Conservation (phyloP, 2,329 filamentous ascomycete genomes). For the Botryosphaeria dothidea region DNA sequence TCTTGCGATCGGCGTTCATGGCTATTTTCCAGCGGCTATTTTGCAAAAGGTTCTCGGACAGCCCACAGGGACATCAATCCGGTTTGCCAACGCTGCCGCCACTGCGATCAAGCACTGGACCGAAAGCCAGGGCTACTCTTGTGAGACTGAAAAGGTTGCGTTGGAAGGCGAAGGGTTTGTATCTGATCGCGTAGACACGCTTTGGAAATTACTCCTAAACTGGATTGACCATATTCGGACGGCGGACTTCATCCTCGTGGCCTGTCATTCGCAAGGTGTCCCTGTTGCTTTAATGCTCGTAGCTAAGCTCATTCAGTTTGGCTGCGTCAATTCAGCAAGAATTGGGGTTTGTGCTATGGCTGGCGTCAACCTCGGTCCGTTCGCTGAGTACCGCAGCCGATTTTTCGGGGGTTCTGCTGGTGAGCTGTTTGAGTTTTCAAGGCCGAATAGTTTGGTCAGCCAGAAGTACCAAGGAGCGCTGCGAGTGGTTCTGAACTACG, state of each 20-base stretch:
- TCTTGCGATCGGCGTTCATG: constrained; percentile 90
- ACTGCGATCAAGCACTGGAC: constrained; percentile 83
- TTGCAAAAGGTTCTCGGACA: constrained; percentile 91
- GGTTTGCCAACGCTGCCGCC: constrained; percentile 86
- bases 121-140: constrained; percentile 68
- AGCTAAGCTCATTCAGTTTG: constrained; percentile 88
- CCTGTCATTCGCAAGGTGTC: constrained; percentile 93
- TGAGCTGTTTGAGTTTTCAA: constrained; percentile 91
- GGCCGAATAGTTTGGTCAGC: constrained; percentile 78
- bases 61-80: constrained; percentile 90
- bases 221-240: constrained; percentile 88
- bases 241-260: constrained; percentile 88
- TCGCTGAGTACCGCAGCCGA: constrained; percentile 85
- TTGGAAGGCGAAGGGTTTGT: constrained; percentile 95
- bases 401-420: constrained; percentile 82
- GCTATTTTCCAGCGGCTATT: constrained; percentile 84
- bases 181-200: constrained; percentile 79
- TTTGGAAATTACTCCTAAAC: constrained; percentile 93
- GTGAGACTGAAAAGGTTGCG: constrained; percentile 90
- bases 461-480: constrained; percentile 77
- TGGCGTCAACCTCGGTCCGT: constrained; percentile 90
- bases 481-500: constrained; percentile 72
- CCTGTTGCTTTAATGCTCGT: constrained; percentile 91
- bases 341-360: constrained; percentile 89
- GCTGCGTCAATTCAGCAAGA: constrained; percentile 72